A percentile compares a stretch with the other conserved stretches of the same genome.
These are phyloP conservation scores for Nidularia pulvinata DNA, from an alignment of 768 basidiomycete species.

Conservation along the genomic window DNA sequence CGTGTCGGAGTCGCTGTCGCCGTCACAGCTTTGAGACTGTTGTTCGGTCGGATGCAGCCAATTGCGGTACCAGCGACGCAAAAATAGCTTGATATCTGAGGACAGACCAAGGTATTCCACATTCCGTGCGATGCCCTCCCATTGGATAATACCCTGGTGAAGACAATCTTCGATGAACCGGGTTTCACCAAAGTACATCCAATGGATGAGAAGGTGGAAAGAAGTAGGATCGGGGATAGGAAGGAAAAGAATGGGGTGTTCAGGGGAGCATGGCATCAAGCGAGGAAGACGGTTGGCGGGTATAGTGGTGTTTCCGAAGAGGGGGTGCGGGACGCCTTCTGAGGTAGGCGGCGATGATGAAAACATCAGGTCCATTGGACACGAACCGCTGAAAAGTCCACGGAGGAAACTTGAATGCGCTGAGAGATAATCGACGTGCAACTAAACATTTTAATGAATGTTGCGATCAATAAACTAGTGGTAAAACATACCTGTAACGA, in stretches of 20 bases:
- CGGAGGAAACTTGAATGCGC: conserved; percentile 78
- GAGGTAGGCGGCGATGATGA: conserved; percentile 24
- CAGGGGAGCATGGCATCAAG: conserved; percentile 62
- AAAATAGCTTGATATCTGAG: conserved; percentile 73
- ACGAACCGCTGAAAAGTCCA: conserved; percentile 68
- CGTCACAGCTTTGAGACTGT: conserved; percentile 15
- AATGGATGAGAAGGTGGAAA: conserved; percentile 72
- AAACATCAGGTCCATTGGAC: conserved; percentile 57
- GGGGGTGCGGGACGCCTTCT: conserved; percentile 8
- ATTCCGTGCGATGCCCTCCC: conserved; percentile 89
- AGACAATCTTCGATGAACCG: conserved; percentile 68
- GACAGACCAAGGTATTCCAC: conserved; percentile 86
- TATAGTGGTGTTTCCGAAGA: conserved; percentile 31
- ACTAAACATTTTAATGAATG: conserved; percentile 32
- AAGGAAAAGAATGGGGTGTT: conserved; percentile 70
- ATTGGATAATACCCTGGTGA: conserved; percentile 61
- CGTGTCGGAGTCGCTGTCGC: conserved; percentile 37
- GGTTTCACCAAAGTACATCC: conserved; percentile 81
- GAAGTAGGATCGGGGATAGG: conserved; percentile 76
- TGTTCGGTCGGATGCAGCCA: conserved; percentile 47
- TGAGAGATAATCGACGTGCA: conserved; percentile 83
- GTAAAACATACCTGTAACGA: conserved; percentile 56
- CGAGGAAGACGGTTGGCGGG: conserved; percentile 61
- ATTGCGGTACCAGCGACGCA: conserved; percentile 72
- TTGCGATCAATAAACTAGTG: neutral